These are phyloP conservation scores for Rhodomyrtus psidioides DNA, from an alignment of 441 rosid genomes.

Conservation along the genomic window DNA sequence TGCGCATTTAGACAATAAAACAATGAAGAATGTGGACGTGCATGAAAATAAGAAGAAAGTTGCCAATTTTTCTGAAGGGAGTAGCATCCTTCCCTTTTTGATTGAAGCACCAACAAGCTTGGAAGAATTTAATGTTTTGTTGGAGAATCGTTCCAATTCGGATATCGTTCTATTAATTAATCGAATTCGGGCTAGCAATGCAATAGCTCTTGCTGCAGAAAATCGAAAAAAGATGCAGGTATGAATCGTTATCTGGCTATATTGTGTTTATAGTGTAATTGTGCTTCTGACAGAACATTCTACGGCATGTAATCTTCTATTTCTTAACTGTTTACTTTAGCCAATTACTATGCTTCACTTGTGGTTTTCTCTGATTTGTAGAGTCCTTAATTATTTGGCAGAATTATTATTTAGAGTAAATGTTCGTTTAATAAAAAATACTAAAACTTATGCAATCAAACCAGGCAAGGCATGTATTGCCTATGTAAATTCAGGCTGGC, in stretches of 20 bases:
- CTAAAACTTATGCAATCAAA: not conserved
- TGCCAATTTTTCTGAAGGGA: conserved; percentile 6
- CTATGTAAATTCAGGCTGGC: not conserved
- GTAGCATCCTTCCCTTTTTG: conserved; percentile 48
- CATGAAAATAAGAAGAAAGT: conserved; percentile 12
- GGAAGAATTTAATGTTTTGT: conserved; percentile 55
- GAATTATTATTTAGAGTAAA: not conserved
- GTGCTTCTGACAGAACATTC: not conserved
- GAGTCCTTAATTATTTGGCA: not conserved
- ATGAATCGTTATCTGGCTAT: conserved; percentile 5
- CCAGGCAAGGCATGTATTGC: not conserved
- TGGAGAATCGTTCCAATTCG: conserved; percentile 43
- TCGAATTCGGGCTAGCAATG: conserved; percentile 58
- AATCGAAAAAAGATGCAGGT: conserved; percentile 95
- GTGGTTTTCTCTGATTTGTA: not conserved
- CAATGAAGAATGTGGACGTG: conserved; percentile 19
- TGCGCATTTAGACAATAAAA: conserved; percentile 19
- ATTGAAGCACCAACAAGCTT: conserved; percentile 68
- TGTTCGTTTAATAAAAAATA: not conserved
- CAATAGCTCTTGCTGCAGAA: conserved; percentile 77
- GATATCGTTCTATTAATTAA: conserved; percentile 38
- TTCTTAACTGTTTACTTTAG: not conserved
- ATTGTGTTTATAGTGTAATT: not conserved
- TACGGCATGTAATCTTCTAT: not conserved
- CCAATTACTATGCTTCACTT: not conserved